phyloP scores from a whole-genome alignment of 2,329 filamentous ascomycete genomes.

The Penicillium nordicum region DNA sequence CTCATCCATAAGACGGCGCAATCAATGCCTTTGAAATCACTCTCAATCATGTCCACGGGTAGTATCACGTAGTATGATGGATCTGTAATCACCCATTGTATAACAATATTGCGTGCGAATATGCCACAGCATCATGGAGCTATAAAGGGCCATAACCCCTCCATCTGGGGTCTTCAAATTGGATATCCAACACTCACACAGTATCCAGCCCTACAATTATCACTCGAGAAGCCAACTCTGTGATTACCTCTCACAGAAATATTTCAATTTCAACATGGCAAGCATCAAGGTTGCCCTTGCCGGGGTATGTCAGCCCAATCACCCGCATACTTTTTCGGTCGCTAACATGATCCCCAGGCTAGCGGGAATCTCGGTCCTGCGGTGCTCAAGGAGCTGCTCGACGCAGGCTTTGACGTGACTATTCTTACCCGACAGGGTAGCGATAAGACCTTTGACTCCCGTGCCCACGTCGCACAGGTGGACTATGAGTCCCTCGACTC shows the following conservation, averaged over 20 bases:
- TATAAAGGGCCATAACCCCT: not conserved
- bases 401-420: constrained; percentile 27
- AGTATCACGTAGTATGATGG: not conserved
- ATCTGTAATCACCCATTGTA: not conserved
- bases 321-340: not conserved
- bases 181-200: not conserved
- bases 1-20: not conserved
- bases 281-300: constrained; percentile 2
- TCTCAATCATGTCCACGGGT: no score
- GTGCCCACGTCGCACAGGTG: constrained; percentile 22
- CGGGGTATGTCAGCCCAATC: not conserved
- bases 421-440: constrained; percentile 23
- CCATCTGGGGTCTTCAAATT: not conserved
- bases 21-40: not conserved
- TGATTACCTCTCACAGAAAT: not conserved
- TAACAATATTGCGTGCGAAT: not conserved
- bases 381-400: constrained; percentile 26
- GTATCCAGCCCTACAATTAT: not conserved
- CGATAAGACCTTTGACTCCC: not conserved
- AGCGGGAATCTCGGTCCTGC: constrained; percentile 30
- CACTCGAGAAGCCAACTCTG: no score
- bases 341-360: constrained; percentile 13
- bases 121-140: not conserved
- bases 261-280: not conserved
- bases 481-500: constrained; percentile 28